Percentiles rank a stretch among this genome's conserved stretches.
These are phyloP conservation scores for Eutrema yunnanense DNA, from an alignment of 345 rosid genomes.

Conservation along the genomic window DNA sequence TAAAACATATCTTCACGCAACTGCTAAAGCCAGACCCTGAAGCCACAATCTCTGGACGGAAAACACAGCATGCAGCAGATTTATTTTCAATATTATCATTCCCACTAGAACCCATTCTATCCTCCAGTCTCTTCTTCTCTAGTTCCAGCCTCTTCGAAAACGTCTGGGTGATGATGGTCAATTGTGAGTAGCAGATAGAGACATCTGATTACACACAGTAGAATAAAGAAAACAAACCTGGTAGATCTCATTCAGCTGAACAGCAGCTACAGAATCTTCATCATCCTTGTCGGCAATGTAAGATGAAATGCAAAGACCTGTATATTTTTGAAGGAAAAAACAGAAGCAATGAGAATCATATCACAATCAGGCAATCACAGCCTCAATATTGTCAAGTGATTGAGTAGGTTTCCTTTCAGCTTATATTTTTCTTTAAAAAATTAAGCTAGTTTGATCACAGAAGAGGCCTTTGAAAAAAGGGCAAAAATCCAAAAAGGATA, in stretches of 20 bases:
- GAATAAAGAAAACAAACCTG: constrained; percentile 44
- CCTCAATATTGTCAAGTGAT: not conserved
- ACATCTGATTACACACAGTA: not conserved
- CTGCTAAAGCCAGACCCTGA: constrained; percentile 38
- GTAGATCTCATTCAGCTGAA: constrained; percentile 55
- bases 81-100: constrained; percentile 21
- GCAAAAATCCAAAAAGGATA: not conserved
- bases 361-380: not conserved
- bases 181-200: not conserved
- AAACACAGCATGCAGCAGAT: constrained; percentile 46
- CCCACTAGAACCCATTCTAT: constrained; percentile 23
- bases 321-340: not conserved
- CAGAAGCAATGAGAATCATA: not conserved
- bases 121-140: constrained; percentile 51
- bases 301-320: constrained; percentile 79
- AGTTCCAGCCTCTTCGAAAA: constrained; percentile 52
- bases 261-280: constrained; percentile 35
- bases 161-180: constrained; percentile 43
- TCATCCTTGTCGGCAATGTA: constrained; percentile 42
- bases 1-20: constrained; percentile 52
- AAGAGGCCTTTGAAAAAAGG: not conserved
- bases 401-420: not conserved
- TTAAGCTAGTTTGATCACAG: not conserved
- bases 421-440: not conserved
- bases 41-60: constrained; percentile 47